phyloP scores from a whole-genome alignment of 148 eudicot species.

The Chenopodium berlandieri region DNA sequence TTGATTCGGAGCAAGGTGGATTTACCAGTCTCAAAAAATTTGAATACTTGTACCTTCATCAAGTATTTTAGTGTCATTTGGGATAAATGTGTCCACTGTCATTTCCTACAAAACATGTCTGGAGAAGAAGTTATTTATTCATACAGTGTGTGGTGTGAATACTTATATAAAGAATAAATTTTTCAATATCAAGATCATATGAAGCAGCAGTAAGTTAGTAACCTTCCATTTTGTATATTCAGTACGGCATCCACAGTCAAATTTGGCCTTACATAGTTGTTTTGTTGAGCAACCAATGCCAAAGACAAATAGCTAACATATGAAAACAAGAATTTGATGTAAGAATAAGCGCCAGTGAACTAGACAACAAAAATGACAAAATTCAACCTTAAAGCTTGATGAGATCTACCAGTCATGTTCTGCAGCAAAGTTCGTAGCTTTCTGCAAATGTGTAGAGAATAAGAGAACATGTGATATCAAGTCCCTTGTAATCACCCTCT shows the following conservation, averaged over 20 bases:
- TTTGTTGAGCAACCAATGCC: slow-evolving; percentile 90
- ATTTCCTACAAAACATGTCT: slow-evolving; percentile 99
- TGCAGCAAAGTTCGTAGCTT: slow-evolving; percentile 85
- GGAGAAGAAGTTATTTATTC: slow-evolving; percentile 25
- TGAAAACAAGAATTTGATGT: slow-evolving; percentile 18
- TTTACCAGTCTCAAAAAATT: neutral
- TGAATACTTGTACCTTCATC: slow-evolving; percentile 51
- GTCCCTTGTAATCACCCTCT: slow-evolving; percentile 94
- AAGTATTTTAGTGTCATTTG: slow-evolving; percentile 79
- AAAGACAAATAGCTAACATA: slow-evolving; percentile 63
- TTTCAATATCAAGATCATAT: neutral
- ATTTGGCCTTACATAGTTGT: slow-evolving; percentile 85
- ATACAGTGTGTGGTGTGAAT: neutral
- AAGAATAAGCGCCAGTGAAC: slow-evolving; percentile 12
- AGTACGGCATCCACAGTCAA: slow-evolving; percentile 70
- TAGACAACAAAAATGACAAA: slow-evolving; percentile 3
- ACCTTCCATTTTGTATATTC: slow-evolving; percentile 96
- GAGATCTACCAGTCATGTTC: slow-evolving; percentile 94
- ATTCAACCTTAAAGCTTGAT: slow-evolving; percentile 14
- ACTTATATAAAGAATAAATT: neutral
- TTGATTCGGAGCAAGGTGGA: neutral
- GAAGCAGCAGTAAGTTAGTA: slow-evolving; percentile 12
- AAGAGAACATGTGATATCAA: slow-evolving; percentile 73
- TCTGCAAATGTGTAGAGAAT: slow-evolving; percentile 61
- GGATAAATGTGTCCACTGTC: slow-evolving; percentile 95